Conservation (phyloP, 805 yeast genomes). For the Wickerhamomyces queroliae region DNA sequence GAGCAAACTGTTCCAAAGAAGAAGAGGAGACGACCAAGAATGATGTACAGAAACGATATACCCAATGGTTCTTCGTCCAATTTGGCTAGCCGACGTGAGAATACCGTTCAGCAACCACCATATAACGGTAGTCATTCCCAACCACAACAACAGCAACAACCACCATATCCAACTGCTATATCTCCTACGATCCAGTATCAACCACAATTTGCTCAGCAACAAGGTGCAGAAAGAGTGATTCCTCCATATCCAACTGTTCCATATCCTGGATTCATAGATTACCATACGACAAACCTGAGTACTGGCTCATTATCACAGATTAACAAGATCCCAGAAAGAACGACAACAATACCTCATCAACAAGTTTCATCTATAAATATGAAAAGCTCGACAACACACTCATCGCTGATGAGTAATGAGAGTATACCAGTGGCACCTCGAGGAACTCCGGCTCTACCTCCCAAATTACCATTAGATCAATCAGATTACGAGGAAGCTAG, state of each 20-base stretch:
- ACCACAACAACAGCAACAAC: not conserved
- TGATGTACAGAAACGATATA: not conserved
- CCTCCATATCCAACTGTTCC: slow-evolving; percentile 15
- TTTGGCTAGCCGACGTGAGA: not conserved
- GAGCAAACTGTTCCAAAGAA: no score
- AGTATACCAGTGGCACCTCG: slow-evolving; percentile 1
- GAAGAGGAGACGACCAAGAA: no score
- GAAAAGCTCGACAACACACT: not conserved
- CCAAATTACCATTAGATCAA: slow-evolving; percentile 1
- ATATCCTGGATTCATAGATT: slow-evolving; percentile 9
- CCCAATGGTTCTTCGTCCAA: not conserved
- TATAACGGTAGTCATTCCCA: not conserved
- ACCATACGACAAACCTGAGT: slow-evolving; percentile 8
- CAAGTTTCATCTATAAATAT: not conserved
- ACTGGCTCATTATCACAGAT: slow-evolving; percentile 11
- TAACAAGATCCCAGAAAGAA: no score
- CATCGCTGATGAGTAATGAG: not conserved
- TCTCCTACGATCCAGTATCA: no score
- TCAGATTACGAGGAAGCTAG: not conserved
- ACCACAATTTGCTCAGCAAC: not conserved
- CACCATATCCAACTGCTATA: not conserved
- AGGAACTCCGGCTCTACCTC: slow-evolving; percentile 1
- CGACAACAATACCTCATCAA: not conserved
- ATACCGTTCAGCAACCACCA: no score
- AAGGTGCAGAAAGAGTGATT: not conserved